phyloP scores from a whole-genome alignment of 1,284 basidiomycete species.

The Takashimella tepidaria region DNA sequence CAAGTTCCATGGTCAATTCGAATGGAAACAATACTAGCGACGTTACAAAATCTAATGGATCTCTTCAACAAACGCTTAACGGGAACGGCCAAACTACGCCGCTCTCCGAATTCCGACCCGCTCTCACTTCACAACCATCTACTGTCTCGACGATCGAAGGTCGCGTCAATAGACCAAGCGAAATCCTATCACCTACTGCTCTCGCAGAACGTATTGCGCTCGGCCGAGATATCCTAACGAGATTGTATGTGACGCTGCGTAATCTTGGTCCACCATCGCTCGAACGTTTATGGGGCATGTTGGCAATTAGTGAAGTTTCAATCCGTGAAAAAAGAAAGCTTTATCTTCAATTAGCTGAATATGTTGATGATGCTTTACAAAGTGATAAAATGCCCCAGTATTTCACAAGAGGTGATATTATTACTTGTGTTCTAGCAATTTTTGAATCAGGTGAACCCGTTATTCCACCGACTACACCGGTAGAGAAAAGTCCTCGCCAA shows the following conservation, averaged over 20 bases:
- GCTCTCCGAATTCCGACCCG: background rate
- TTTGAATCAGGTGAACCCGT: slow-evolving; percentile 9
- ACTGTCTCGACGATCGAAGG: background rate
- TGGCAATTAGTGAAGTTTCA: slow-evolving; percentile 22
- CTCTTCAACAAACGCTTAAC: background rate
- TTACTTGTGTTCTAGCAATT: slow-evolving; percentile 7
- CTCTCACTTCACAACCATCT: background rate
- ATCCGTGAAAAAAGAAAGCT: slow-evolving; percentile 3
- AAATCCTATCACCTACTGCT: background rate
- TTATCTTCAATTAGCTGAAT: slow-evolving; percentile 17
- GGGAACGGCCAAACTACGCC: background rate
- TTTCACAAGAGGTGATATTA: slow-evolving; percentile 12
- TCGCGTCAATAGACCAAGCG: background rate
- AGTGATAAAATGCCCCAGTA: slow-evolving; percentile 10
- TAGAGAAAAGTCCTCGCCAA: too few species aligned
- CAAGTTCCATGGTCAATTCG: too few species aligned
- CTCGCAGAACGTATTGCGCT: background rate
- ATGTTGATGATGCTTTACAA: slow-evolving; percentile 16
- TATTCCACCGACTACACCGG: too few species aligned
- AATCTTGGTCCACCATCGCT: slow-evolving; percentile 8
- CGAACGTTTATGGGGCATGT: slow-evolving; percentile 18
- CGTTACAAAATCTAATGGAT: too few species aligned
- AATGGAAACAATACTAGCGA: background rate
- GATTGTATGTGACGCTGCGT: slow-evolving; percentile 20
- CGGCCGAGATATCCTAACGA: slow-evolving; percentile 19